phyloP scores from a whole-genome alignment of 306 rosid genomes.

The Casuarina glauca region DNA sequence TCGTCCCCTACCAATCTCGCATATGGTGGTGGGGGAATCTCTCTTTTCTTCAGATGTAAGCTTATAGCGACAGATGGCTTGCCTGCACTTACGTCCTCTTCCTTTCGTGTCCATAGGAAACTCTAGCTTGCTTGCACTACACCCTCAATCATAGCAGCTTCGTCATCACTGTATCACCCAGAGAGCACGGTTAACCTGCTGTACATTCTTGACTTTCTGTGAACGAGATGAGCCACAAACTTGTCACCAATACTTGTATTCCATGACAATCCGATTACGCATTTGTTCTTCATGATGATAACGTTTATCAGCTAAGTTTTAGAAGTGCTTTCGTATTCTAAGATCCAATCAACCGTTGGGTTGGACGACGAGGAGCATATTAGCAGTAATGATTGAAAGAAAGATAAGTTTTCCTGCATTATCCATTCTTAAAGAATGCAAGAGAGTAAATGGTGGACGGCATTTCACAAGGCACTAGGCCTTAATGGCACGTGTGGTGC shows the following conservation, averaged over 20 bases:
- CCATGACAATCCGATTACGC: not conserved
- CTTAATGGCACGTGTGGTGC: no score
- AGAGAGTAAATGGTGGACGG: no score
- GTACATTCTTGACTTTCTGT: not conserved
- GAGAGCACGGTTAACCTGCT: not conserved
- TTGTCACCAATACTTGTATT: not conserved
- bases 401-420: no score
- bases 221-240: not conserved
- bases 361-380: not conserved
- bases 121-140: conserved; percentile 30
- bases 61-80: conserved; percentile 42
- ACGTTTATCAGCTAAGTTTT: not conserved
- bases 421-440: no score
- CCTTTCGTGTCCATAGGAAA: not conserved
- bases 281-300: not conserved
- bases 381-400: not conserved
- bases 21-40: conserved; percentile 27
- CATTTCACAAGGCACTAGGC: no score
- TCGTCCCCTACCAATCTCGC: not conserved
- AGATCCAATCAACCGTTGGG: not conserved
- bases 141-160: conserved; percentile 26
- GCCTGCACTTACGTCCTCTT: no score
- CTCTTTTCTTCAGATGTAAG: conserved; percentile 30
- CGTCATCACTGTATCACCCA: not conserved
- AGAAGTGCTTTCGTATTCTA: not conserved